phyloP scores from a whole-genome alignment of 2,329 filamentous ascomycete species.

The Lecanoromycetidae sp. region DNA sequence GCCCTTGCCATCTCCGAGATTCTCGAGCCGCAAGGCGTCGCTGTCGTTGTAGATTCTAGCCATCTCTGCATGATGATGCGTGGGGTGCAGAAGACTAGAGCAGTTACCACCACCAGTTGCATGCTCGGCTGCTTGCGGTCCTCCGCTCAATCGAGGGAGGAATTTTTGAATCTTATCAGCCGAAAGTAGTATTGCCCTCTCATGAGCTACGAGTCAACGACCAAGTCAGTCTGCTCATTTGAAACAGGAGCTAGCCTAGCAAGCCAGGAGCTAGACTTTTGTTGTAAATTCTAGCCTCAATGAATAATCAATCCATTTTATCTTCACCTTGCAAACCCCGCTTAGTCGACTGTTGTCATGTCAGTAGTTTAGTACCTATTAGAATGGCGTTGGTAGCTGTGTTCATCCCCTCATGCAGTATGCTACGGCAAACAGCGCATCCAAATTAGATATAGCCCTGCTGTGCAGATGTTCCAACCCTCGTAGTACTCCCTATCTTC shows the following conservation, averaged over 20 bases:
- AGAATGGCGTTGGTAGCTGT: background rate
- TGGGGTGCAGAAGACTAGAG: conserved; percentile 79
- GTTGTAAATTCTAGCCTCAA: too few species aligned
- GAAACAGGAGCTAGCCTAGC: too few species aligned
- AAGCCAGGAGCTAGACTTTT: too few species aligned
- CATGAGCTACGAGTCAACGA: conserved; percentile 1
- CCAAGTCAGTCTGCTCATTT: too few species aligned
- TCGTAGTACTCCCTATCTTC: background rate
- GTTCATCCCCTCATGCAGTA: background rate
- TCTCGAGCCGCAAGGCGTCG: conserved; percentile 83
- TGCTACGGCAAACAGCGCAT: background rate
- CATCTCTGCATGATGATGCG: conserved; percentile 99
- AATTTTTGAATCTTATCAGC: conserved; percentile 76
- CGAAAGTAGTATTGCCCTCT: conserved; percentile 27
- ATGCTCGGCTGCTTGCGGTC: conserved; percentile 92
- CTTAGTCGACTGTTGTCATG: too few species aligned
- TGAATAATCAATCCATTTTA: too few species aligned
- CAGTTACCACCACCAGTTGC: conserved; percentile 89
- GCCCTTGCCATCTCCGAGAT: conserved; percentile 87
- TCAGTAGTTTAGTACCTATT: background rate
- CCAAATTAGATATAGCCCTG: background rate
- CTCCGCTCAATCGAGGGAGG: conserved; percentile 84
- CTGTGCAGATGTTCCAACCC: background rate
- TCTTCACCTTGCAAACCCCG: too few species aligned
- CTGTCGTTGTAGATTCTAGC: conserved; percentile 90